Conservation (phyloP, 169 alveolate species). For the Amoebophrya sp. region DNA sequence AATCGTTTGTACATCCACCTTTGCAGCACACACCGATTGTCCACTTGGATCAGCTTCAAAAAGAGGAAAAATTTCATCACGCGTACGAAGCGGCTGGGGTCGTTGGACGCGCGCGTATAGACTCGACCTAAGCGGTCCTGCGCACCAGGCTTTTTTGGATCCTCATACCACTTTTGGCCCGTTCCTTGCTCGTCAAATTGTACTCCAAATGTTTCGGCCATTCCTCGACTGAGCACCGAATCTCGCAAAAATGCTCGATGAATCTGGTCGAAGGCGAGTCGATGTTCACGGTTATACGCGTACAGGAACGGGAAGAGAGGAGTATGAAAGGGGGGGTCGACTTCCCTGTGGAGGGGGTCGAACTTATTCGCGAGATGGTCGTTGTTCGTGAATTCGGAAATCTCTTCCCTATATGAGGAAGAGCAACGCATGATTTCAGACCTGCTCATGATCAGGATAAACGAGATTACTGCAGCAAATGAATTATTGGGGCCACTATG, state of each 20-base stretch:
- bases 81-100: background rate
- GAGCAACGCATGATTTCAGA: too few species aligned
- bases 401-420: too few species aligned
- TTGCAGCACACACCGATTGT: background rate
- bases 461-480: too few species aligned
- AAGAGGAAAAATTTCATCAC: background rate
- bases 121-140: background rate
- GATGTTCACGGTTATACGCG: background rate
- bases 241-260: background rate
- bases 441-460: too few species aligned
- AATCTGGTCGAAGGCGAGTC: background rate
- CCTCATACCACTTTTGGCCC: background rate
- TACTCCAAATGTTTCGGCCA: background rate
- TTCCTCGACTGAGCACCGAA: background rate
- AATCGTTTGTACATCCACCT: background rate
- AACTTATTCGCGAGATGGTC: too few species aligned
- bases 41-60: background rate
- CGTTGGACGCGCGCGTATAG: background rate
- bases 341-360: too few species aligned
- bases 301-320: background rate
- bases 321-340: too few species aligned
- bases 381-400: too few species aligned
- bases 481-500: too few species aligned
- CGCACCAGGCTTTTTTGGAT: background rate
- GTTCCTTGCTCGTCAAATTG: background rate